These are phyloP conservation scores for Beauveria varroae DNA, from an alignment of 2,329 filamentous ascomycete genomes.

Conservation along the genomic window DNA sequence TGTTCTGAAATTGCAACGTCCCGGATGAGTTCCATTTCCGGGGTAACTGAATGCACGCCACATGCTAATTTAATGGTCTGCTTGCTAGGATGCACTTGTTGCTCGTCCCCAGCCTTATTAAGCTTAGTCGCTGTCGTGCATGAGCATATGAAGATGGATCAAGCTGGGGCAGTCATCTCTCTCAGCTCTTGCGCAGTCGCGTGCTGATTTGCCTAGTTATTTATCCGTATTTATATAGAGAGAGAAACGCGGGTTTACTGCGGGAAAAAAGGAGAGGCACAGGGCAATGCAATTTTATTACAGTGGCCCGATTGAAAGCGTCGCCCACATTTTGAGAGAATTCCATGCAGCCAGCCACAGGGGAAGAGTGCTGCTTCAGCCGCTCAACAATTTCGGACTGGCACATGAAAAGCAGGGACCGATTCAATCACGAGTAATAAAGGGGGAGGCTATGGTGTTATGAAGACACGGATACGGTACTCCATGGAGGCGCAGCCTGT, in stretches of 20 bases:
- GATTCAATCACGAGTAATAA: too few relatives aligned
- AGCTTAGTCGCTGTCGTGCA: slow-evolving; percentile 1
- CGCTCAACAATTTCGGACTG: background rate
- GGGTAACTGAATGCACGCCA: background rate
- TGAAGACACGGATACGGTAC: too few relatives aligned
- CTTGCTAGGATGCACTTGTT: background rate
- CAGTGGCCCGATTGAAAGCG: background rate
- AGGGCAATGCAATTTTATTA: background rate
- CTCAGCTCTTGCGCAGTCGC: background rate
- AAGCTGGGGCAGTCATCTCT: background rate
- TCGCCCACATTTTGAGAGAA: background rate
- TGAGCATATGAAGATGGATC: slow-evolving; percentile 2
- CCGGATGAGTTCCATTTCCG: background rate
- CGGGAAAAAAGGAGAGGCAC: background rate
- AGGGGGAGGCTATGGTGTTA: too few relatives aligned
- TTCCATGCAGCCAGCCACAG: background rate
- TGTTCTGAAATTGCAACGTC: too few relatives aligned
- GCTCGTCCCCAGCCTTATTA: background rate
- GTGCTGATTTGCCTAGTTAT: slow-evolving; percentile 9
- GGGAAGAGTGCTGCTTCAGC: background rate
- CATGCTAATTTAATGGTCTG: background rate
- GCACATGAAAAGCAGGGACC: background rate
- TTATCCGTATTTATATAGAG: background rate
- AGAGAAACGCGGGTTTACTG: background rate
- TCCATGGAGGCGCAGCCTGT: too few relatives aligned